Conservation (phyloP, 371 early-diverging fungal genomes). For the Conidiobolus incongruus region DNA sequence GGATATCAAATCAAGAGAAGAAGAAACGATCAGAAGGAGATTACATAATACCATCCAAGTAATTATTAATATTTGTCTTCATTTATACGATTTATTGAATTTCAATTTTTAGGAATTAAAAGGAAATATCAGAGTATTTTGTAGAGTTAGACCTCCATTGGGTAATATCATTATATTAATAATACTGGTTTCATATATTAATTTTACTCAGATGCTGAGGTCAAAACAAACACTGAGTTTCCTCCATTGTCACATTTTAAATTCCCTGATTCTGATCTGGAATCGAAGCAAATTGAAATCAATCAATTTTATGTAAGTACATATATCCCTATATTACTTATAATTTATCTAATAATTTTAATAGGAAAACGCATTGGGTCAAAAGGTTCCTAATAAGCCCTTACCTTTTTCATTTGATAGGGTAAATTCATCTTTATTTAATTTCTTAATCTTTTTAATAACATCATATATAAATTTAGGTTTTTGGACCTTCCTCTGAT, state of each 20-base stretch:
- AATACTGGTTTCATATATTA: background rate
- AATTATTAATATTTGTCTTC: slow-evolving; percentile 4
- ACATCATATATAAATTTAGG: slow-evolving; percentile 8
- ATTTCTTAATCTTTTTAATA: background rate
- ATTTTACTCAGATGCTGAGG: background rate
- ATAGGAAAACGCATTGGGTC: slow-evolving; percentile 5
- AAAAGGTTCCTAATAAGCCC: slow-evolving; percentile 16
- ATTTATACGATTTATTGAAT: slow-evolving; percentile 4
- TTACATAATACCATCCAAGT: slow-evolving; percentile 75
- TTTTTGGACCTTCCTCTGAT: slow-evolving; percentile 42
- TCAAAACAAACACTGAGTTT: background rate
- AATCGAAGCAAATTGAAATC: slow-evolving; percentile 26
- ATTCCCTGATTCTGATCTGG: slow-evolving; percentile 6
- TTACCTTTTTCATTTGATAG: slow-evolving; percentile 66
- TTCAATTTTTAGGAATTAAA: slow-evolving; percentile 52
- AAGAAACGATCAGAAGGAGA: slow-evolving; percentile 52
- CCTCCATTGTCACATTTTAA: background rate
- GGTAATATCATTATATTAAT: slow-evolving; percentile 8
- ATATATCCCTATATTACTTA: background rate
- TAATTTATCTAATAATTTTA: background rate
- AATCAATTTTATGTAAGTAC: slow-evolving; percentile 11
- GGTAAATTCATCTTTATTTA: slow-evolving; percentile 6
- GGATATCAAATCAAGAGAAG: slow-evolving; percentile 38
- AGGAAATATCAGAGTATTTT: slow-evolving; percentile 95
- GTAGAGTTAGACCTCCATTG: slow-evolving; percentile 73